Evolutionary conservation across 1,284 basidiomycete species (phyloP).

Genomic region (Melampsora americana): DNA sequence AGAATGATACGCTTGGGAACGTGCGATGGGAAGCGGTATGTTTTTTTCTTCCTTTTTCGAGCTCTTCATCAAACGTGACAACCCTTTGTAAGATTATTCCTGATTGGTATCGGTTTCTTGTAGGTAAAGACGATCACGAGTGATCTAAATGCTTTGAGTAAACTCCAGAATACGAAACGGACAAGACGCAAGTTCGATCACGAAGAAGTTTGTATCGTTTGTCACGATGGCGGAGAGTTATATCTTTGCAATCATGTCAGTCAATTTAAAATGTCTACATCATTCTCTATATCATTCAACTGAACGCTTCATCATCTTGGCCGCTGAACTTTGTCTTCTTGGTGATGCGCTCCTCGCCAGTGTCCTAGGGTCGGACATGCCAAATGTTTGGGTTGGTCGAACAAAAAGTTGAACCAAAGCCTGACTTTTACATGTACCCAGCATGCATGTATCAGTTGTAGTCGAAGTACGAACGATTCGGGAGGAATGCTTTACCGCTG

Average conservation of each 20-base stretch:
- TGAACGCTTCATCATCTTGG: neutral
- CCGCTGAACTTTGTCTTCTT: neutral
- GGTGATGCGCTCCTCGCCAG: slow-evolving; percentile 4
- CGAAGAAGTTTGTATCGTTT: slow-evolving; percentile 63
- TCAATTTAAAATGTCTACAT: slow-evolving; percentile 43
- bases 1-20: slow-evolving; percentile 44
- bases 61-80: too few relatives aligned
- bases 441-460: slow-evolving; percentile 59
- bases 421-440: slow-evolving; percentile 58
- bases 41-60: neutral
- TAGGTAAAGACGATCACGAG: slow-evolving; percentile 47
- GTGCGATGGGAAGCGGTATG: slow-evolving; percentile 47
- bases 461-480: slow-evolving; percentile 56
- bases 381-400: slow-evolving; percentile 57
- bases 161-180: slow-evolving; percentile 51
- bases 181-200: slow-evolving; percentile 55
- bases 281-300: neutral
- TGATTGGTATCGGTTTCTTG: neutral
- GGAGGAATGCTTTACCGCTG: slow-evolving; percentile 63
- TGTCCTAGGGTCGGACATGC: slow-evolving; percentile 64
- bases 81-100: too few relatives aligned
- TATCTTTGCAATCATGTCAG: slow-evolving; percentile 55
- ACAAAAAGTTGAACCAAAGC: slow-evolving; percentile 47
- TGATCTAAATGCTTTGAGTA: slow-evolving; percentile 41
- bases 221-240: slow-evolving; percentile 63